Evolutionary conservation across 192 early-diverging fungal genomes (phyloP).

Genomic region (Pilobolus umbonatus): DNA sequence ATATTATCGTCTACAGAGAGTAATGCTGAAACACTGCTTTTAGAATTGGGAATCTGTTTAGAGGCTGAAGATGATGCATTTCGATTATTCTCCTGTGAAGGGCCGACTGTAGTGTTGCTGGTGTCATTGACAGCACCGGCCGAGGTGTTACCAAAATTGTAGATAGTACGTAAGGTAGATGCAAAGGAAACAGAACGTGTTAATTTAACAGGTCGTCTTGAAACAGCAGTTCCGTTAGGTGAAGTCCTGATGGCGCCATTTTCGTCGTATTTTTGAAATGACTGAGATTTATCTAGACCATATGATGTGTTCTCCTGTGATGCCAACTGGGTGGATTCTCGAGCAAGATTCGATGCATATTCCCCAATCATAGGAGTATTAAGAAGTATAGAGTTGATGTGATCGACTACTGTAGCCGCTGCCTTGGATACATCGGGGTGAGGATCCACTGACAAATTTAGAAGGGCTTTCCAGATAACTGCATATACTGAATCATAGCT

Average conservation of each 20-base stretch:
- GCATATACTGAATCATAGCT: slow-evolving; percentile 52
- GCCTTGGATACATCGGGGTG: slow-evolving; percentile 68
- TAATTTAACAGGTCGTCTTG: slow-evolving; percentile 25
- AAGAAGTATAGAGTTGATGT: slow-evolving; percentile 48
- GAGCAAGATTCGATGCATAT: slow-evolving; percentile 22
- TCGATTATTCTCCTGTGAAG: background rate
- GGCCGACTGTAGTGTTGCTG: background rate
- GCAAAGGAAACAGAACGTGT: slow-evolving; percentile 38
- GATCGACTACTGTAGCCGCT: slow-evolving; percentile 73
- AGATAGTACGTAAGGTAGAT: slow-evolving; percentile 30
- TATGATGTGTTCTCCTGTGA: background rate
- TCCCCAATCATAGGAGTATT: slow-evolving; percentile 27
- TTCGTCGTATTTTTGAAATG: slow-evolving; percentile 15
- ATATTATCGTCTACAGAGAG: slow-evolving; percentile 33
- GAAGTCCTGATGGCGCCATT: background rate
- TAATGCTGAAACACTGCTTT: background rate
- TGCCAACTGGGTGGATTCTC: background rate
- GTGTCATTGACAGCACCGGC: background rate
- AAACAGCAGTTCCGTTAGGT: background rate
- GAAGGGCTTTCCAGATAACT: slow-evolving; percentile 77
- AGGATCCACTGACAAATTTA: slow-evolving; percentile 78
- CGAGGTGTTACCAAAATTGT: slow-evolving; percentile 29
- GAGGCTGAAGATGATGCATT: background rate
- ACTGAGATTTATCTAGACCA: slow-evolving; percentile 24
- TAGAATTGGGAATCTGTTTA: background rate